phyloP scores from a whole-genome alignment of 164 flowering plant species.

The Dillenia suffruticosa region DNA sequence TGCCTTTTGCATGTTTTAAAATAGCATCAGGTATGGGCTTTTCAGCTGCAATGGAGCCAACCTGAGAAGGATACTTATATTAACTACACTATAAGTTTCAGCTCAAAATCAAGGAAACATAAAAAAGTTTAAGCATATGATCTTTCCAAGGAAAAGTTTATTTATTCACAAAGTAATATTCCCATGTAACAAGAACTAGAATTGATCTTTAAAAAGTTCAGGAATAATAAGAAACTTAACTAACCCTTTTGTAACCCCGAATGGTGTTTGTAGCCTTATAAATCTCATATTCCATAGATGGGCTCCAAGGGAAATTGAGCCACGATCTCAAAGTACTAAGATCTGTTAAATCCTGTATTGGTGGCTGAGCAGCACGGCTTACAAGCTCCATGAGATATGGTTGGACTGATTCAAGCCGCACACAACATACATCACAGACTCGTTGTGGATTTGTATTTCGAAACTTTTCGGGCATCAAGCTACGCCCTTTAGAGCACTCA shows the following conservation, averaged over 20 bases:
- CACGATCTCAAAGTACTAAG: constrained; percentile 96
- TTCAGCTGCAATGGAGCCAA: constrained; percentile 67
- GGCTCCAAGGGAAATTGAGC: constrained; percentile 96
- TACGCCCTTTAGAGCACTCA: constrained; percentile 82
- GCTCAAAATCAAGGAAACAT: no score
- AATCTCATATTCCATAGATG: constrained; percentile 92
- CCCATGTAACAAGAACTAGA: no score
- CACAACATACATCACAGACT: constrained; percentile 92
- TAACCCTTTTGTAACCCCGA: constrained; percentile 63
- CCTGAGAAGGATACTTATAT: constrained; percentile 32
- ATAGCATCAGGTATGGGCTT: constrained; percentile 76
- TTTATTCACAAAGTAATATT: no score
- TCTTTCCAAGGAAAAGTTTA: no score
- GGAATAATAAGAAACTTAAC: background rate
- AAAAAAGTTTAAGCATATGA: no score
- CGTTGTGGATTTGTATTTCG: constrained; percentile 64
- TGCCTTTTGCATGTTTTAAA: constrained; percentile 80
- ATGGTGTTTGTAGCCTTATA: constrained; percentile 92
- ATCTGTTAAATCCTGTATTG: constrained; percentile 91
- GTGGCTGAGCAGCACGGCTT: constrained; percentile 86
- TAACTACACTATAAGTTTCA: no score
- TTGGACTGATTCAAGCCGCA: constrained; percentile 84
- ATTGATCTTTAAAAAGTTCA: no score
- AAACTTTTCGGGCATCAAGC: constrained; percentile 77
- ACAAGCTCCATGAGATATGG: constrained; percentile 84